A percentile compares a stretch with the other conserved stretches of the same genome.
Evolutionary conservation across 2,329 filamentous ascomycete genomes (phyloP).

Genomic region (Zelopaecilomyces penicillatus): DNA sequence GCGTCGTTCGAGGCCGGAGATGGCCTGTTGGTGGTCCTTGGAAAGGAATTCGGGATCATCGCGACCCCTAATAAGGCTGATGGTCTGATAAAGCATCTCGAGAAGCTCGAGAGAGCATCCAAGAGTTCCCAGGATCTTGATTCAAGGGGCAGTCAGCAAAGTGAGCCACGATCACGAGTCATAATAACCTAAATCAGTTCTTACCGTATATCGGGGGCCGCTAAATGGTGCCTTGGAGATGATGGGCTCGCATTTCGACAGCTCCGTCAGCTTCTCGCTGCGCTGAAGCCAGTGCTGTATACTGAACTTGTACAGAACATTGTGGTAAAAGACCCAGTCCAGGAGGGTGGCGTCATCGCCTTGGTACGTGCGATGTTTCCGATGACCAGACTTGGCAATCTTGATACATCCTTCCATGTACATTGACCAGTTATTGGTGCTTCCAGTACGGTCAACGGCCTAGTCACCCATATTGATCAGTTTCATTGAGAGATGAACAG

Average conservation of each 20-base stretch:
- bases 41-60: not conserved
- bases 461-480: not conserved
- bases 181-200: not conserved
- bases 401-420: constrained; percentile 8
- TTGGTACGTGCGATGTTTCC: not conserved
- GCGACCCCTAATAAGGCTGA: constrained; percentile 2
- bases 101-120: constrained; percentile 7
- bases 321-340: constrained; percentile 9
- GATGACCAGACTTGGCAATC: constrained; percentile 2
- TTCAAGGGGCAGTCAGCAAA: not conserved
- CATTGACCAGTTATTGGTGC: constrained; percentile 2
- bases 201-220: not conserved
- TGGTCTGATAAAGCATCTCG: constrained; percentile 3
- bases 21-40: not conserved
- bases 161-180: not conserved
- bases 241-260: constrained; percentile 4
- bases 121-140: constrained; percentile 5
- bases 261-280: constrained; percentile 2
- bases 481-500: not conserved
- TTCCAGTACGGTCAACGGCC: constrained; percentile 5
- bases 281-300: constrained; percentile 7
- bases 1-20: constrained; percentile 1
- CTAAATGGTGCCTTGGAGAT: not conserved
- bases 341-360: constrained; percentile 4
- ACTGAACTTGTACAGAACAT: constrained; percentile 8